Base-by-base conservation (phyloP, 257 asterid species). In the Ophiorrhiza pumila region DNA sequence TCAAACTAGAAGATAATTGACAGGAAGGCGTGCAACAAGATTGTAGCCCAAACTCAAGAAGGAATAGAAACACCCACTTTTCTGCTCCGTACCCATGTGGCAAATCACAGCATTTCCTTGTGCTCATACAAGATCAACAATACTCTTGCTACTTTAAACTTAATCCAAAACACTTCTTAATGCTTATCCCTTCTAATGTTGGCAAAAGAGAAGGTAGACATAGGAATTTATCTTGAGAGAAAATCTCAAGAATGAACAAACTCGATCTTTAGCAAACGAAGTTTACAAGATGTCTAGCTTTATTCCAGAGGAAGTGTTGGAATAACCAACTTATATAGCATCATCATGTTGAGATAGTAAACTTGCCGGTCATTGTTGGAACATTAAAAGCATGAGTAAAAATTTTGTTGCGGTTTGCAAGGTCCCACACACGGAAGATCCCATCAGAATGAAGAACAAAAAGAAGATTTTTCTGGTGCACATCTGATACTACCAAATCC, bases 401-500 rank as follows among this genome's bases (percentile, higher is more conserved):
- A 83, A 94, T 79, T 83, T 82, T 91, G 77, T 74, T 71, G 71
- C 71, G 84, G 78, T 75, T 83, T 46, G 76, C 71, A 77, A 88
- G 85, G 81, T 90, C 93, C 99, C 99, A 94, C 52, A 88, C 91
- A 50, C 95, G 87, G 75, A 94, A 83, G 80, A 58, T 79, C 57
- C 99, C 97, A 85, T 91, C 97, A 84, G 96, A 88, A 81, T 94
- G 90, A 81, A 94, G 97, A 74, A 85, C 96, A 75, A 87, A 90
- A 52, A 91, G 88, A 78, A 88, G 80, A 72, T 83, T 81, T 67
- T 84, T 85, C 74, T 83, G 86, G 57, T 79, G 81, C 79, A 87
- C 81, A 79, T 80, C 96, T 47, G 86, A 82, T 69, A 90, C 76
- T 56, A 79, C 88, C 68, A 94, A 78, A 86, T 94, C 96, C 87